phyloP scores from a whole-genome alignment of 2,329 filamentous ascomycete species.

The Hymenotorrendiella dingleyae region DNA sequence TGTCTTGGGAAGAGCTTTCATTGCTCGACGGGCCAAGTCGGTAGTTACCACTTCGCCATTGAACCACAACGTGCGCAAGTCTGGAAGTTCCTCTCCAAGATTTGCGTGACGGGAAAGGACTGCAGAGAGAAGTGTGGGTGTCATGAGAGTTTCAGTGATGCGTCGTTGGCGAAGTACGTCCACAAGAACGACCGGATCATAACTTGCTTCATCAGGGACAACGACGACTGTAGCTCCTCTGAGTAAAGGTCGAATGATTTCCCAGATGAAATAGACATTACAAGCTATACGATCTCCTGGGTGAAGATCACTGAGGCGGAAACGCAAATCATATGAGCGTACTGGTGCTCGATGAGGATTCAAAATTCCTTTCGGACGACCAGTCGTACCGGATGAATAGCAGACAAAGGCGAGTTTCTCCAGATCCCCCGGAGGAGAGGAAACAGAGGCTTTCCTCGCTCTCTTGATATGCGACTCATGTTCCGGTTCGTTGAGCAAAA shows the following conservation, averaged over 20 bases:
- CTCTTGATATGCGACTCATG: constrained; percentile 14
- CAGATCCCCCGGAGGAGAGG: constrained; percentile 59
- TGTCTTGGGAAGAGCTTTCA: constrained; percentile 55
- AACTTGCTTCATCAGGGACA: constrained; percentile 70
- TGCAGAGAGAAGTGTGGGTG: constrained; percentile 70
- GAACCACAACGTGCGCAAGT: constrained; percentile 68
- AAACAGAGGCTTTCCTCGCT: constrained; percentile 35
- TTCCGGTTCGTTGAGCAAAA: constrained; percentile 52
- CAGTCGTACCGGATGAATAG: constrained; percentile 82
- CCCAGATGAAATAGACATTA: constrained; percentile 85
- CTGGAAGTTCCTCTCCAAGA: constrained; percentile 56
- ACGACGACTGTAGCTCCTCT: constrained; percentile 71
- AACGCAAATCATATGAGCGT: constrained; percentile 67
- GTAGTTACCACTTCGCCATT: constrained; percentile 80
- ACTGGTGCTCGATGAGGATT: constrained; percentile 72
- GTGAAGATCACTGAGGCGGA: constrained; percentile 60
- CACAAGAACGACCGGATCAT: constrained; percentile 69
- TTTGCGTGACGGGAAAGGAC: constrained; percentile 65
- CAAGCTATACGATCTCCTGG: constrained; percentile 77
- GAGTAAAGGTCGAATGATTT: constrained; percentile 70
- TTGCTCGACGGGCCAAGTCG: constrained; percentile 63
- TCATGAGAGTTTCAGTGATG: constrained; percentile 79
- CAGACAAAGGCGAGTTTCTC: constrained; percentile 75
- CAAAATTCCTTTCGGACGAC: constrained; percentile 75
- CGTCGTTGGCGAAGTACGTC: constrained; percentile 59